Conservation (phyloP, 768 basidiomycete genomes). For the Tephrocybe rancida region DNA sequence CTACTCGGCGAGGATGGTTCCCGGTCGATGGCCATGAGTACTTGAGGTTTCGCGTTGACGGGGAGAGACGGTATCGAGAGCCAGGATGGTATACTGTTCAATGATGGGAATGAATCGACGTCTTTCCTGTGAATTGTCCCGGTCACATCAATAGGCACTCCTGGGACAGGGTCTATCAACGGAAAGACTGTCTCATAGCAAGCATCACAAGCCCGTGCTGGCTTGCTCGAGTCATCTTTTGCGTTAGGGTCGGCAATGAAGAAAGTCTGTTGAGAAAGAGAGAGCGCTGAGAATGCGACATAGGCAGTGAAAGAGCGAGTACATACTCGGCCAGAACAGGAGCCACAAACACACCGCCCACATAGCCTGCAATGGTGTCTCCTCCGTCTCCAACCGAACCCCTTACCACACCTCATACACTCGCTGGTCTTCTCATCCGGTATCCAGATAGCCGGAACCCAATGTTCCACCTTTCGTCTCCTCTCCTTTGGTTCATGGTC, state of each 20-base stretch:
- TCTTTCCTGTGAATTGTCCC: constrained; percentile 15
- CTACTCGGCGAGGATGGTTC: constrained; percentile 18
- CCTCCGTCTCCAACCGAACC: constrained; percentile 78
- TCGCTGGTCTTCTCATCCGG: constrained; percentile 81
- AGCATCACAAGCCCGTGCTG: constrained; percentile 81
- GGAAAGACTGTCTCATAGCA: constrained; percentile 91
- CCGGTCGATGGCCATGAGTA: constrained; percentile 49
- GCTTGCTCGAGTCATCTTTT: constrained; percentile 46
- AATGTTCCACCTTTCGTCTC: constrained; percentile 69
- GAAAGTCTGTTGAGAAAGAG: constrained; percentile 65
- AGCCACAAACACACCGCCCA: constrained; percentile 83
- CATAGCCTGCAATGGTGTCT: constrained; percentile 89
- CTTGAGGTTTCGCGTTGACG: constrained; percentile 38
- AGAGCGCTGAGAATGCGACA: not conserved
- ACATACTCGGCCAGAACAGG: constrained; percentile 77
- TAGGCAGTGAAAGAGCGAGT: not conserved
- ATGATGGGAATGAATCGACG: constrained; percentile 47
- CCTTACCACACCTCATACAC: constrained; percentile 82
- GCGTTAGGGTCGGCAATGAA: constrained; percentile 65
- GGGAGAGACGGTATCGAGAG: constrained; percentile 60
- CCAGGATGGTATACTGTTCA: constrained; percentile 55
- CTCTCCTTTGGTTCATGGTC: constrained; percentile 30
- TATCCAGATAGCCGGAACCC: constrained; percentile 92
- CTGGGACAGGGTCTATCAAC: constrained; percentile 38
- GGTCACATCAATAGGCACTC: constrained; percentile 10